A percentile compares a stretch with the other conserved stretches of the same genome.
phyloP scores from a whole-genome alignment of 2,329 filamentous ascomycete genomes.

The Microdochium paspali region DNA sequence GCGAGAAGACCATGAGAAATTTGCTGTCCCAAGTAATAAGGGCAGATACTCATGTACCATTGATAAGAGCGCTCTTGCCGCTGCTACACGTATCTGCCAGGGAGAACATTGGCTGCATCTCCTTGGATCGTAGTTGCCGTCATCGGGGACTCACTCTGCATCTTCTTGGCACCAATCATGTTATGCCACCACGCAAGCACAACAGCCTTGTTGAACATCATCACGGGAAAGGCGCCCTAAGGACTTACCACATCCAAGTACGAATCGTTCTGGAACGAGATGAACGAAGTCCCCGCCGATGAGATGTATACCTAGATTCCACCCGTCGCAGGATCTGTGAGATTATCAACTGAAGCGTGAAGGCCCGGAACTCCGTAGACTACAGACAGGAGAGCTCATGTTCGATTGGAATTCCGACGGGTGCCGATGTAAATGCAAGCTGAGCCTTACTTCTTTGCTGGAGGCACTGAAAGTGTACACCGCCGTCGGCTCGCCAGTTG shows the following conservation, averaged over 20 bases:
- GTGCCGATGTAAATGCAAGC: too few relatives aligned
- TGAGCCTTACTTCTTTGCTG: constrained; percentile 20
- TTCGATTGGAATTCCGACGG: too few relatives aligned
- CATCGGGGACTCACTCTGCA: constrained; percentile 31
- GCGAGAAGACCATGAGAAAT: constrained; percentile 26
- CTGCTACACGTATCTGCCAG: constrained; percentile 29
- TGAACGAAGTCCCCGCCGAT: constrained; percentile 27
- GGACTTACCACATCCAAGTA: constrained; percentile 31
- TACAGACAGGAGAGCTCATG: too few relatives aligned
- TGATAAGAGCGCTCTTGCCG: constrained; percentile 27
- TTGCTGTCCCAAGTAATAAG: constrained; percentile 34
- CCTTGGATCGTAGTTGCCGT: too few relatives aligned
- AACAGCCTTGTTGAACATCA: constrained; percentile 25
- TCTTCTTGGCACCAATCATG: constrained; percentile 29
- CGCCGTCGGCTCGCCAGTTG: constrained; percentile 21
- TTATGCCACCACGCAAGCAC: constrained; percentile 32
- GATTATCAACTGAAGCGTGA: constrained; percentile 32
- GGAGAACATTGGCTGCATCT: background rate
- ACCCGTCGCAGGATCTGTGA: constrained; percentile 23
- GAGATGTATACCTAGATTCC: constrained; percentile 29
- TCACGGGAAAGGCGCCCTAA: constrained; percentile 26
- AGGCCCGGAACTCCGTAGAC: constrained; percentile 26
- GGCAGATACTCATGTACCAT: constrained; percentile 26
- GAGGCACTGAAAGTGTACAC: constrained; percentile 30
- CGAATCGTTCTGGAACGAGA: constrained; percentile 27